phyloP scores from a whole-genome alignment of 176 grass and related monocot species.

The Olyra latifolia region DNA sequence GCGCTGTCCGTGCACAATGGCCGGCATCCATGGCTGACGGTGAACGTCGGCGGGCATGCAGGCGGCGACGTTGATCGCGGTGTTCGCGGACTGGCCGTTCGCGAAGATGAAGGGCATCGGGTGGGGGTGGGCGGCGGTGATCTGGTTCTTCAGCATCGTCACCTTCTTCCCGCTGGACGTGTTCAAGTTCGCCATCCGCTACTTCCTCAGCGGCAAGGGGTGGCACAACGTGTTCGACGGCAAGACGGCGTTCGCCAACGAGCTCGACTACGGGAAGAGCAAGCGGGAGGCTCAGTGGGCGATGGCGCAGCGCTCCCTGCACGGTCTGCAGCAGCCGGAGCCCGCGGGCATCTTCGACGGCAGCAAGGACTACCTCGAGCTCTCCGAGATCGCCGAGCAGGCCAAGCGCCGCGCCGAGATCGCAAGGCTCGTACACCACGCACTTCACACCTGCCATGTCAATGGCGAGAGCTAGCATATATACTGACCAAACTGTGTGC shows the following conservation, averaged over 20 bases:
- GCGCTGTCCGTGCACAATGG: background rate
- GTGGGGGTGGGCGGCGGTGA: conserved; percentile 62
- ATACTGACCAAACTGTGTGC: too few relatives aligned
- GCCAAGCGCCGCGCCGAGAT: conserved; percentile 78
- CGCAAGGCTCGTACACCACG: conserved; percentile 48
- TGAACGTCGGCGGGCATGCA: background rate
- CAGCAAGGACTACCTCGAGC: conserved; percentile 60
- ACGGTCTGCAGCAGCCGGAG: conserved; percentile 57
- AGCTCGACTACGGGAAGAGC: conserved; percentile 63
- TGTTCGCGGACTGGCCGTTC: conserved; percentile 55
- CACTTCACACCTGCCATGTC: too few relatives aligned
- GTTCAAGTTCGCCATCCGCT: conserved; percentile 74
- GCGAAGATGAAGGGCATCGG: conserved; percentile 56
- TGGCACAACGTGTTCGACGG: conserved; percentile 65
- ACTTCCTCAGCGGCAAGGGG: conserved; percentile 61
- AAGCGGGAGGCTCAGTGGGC: conserved; percentile 86
- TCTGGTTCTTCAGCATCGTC: conserved; percentile 71
- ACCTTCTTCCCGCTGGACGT: conserved; percentile 77
- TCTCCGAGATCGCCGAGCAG: conserved; percentile 81
- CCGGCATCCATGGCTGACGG: background rate
- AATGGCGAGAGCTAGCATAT: background rate
- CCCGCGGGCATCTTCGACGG: conserved; percentile 23
- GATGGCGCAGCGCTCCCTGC: conserved; percentile 53
- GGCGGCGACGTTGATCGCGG: conserved; percentile 64
- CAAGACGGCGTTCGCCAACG: conserved; percentile 76